Base-by-base conservation (phyloP, 73 alveolate genomes). In the Paramecium caudatum region DNA sequence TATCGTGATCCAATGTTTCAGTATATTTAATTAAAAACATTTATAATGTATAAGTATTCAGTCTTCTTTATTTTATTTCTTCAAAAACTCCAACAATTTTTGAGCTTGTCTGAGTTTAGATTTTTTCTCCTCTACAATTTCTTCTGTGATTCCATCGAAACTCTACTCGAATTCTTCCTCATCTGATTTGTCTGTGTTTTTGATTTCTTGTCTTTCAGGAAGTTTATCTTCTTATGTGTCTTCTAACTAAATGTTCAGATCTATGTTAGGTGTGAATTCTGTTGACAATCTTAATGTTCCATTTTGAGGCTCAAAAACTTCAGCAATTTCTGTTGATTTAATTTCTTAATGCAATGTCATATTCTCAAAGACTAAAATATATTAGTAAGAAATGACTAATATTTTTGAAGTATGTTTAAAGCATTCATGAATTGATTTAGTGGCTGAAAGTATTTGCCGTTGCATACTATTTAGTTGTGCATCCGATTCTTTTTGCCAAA, bases 391-490 rank as follows among this genome's bases (percentile, higher is more conserved):
- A 5, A 74, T 5, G 16, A 74, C 43, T 9, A 74, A 46, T 39
- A 74, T 74, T 74, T 43, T 74, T 9, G 88, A 74, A 19, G 45
- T 21, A 37, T 15, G 1, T n/a, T 43, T 41, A 17, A 74, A 74
- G 32, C 88, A 74, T 39, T 74, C 62, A 74, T 74, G 69, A 1
- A 74, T 41, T 21, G 43, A 74, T 74, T 74, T 74, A 37, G 88
- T 45, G 8, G 88, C 88, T 3, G 39, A 45, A 21, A 74, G 21
- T 6, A 74, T 41, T 74, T 39, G 10, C 43, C 65, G 36, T 43
- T 74, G 19, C 43, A 74, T 74, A n/a, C 19, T 41, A 15, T 74
- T 30, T 0, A 65, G 34, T 65, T 65, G 34, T 9, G 47, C 17
- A 10, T 74, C 62, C 19, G 43, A 9, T 27, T 43, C 65, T 8